phyloP scores from a whole-genome alignment of 352 stramenopile genomes.

The Globisporangium recalcitrans region DNA sequence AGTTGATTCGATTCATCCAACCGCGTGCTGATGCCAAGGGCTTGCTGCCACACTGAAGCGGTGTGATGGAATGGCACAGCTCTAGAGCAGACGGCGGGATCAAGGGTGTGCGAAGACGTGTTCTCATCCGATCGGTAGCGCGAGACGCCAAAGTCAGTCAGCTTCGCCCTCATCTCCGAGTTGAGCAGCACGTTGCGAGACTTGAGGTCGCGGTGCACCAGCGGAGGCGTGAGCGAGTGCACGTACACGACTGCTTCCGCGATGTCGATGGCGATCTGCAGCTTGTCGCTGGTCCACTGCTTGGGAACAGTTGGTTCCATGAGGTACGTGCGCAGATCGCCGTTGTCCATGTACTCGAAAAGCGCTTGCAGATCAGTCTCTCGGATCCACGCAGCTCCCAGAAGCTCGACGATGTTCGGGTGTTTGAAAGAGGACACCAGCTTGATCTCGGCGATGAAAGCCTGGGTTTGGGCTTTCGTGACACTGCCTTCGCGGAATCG shows the following conservation, averaged over 20 bases:
- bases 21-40: too few species aligned
- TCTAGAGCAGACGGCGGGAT: too few species aligned
- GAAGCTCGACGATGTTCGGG: constrained; percentile 33
- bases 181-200: constrained; percentile 25
- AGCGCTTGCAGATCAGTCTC: constrained; percentile 47
- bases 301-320: background rate
- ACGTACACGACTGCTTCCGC: constrained; percentile 16
- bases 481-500: constrained; percentile 31
- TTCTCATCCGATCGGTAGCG: constrained; percentile 34
- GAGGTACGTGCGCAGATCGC: constrained; percentile 41
- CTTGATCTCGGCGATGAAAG: constrained; percentile 52
- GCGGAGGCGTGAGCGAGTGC: constrained; percentile 18
- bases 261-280: constrained; percentile 20
- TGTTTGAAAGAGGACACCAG: constrained; percentile 36
- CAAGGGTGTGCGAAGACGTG: too few species aligned
- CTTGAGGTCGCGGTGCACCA: constrained; percentile 19
- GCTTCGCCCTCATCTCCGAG: constrained; percentile 34
- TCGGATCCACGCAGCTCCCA: constrained; percentile 46
- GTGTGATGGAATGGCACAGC: too few species aligned
- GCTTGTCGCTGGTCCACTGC: constrained; percentile 3
- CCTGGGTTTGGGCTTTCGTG: too few species aligned
- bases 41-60: constrained; percentile 8
- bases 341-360: constrained; percentile 59
- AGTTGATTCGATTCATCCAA: too few species aligned
- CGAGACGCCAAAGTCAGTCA: constrained; percentile 56